Base-by-base conservation (phyloP, 2,329 filamentous ascomycete species). In the Penicillium fuscoglaucum region DNA sequence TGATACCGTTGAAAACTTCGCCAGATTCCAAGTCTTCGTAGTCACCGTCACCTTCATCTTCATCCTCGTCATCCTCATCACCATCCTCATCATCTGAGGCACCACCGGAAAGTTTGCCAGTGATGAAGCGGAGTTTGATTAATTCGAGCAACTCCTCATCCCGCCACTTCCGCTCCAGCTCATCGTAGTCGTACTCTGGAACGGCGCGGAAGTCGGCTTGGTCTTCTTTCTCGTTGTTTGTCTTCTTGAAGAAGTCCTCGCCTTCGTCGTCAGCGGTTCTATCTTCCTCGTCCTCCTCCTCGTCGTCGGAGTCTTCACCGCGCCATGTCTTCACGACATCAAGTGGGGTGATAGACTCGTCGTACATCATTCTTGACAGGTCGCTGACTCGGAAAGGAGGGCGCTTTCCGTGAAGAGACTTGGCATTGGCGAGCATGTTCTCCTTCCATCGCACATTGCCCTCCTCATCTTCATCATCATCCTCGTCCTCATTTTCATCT, bases 361-460 rank as follows among this genome's bases (percentile, higher is more conserved):
- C 90, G 75, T 99, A 99, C 79, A 99, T 89, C 74, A 96, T 83
- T 64, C 90, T 87, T 0, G 91, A 91, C 31, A 99, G 83, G 69
- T 98, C 93, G 15, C 85, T 84, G 9, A 91, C 88, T 55, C 92
- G 87, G 69, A 90, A 96, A 17, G 88, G 84, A 43, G 86, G 85
- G 61, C 85, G 87, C 66, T 84, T 87, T 29, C 84, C 83, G 70
- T 95, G 90, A 35, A 93, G 78, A 56, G 83, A 84, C 61, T 84
- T 84, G 1, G 93, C 93, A 55, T 88, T 90, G 58, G 89, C 87
- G 10, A 85, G 78, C 72, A 99, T 84, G 67, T 96, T 93, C 26
- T 90, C 85, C 74, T 99, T 99, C 96, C 96, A 99, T 45, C 87
- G 84, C 24, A 90, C 89, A 40, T 89, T 88, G 48, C 93, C 91